A percentile compares a stretch with the other conserved stretches of the same genome.
phyloP scores from a whole-genome alignment of 192 early-diverging fungal species.

The Glomus cerebriforme region DNA sequence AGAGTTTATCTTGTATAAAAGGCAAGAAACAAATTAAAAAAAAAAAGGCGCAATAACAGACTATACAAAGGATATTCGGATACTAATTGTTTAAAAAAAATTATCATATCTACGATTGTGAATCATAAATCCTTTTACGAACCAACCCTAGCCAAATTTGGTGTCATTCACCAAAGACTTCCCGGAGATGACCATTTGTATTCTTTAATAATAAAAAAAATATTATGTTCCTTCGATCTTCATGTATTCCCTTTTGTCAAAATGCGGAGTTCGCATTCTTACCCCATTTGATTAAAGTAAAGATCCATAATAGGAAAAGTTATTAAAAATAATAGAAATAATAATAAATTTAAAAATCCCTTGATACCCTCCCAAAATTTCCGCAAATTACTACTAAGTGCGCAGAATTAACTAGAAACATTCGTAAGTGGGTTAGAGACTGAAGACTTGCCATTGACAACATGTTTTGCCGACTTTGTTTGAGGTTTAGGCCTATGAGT shows the following conservation, averaged over 20 bases:
- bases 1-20: constrained; percentile 7
- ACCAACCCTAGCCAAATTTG: constrained; percentile 6
- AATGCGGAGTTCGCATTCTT: background rate
- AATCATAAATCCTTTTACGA: constrained; percentile 21
- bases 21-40: constrained; percentile 21
- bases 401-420: background rate
- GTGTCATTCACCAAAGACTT: background rate
- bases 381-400: background rate
- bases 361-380: background rate
- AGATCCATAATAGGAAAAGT: background rate
- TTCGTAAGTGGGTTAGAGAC: background rate
- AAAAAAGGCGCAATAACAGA: background rate
- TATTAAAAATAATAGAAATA: background rate
- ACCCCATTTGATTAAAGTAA: constrained; percentile 7
- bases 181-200: no score
- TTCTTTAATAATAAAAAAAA: background rate
- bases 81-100: constrained; percentile 13
- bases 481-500: constrained; percentile 84
- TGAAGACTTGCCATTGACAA: background rate
- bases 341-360: background rate
- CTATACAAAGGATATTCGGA: constrained; percentile 8
- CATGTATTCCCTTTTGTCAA: background rate
- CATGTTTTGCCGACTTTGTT: background rate
- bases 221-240: constrained; percentile 6
- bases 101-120: constrained; percentile 5